phyloP scores from a whole-genome alignment of 1,284 basidiomycete genomes.

The Malassezia pachydermatis region DNA sequence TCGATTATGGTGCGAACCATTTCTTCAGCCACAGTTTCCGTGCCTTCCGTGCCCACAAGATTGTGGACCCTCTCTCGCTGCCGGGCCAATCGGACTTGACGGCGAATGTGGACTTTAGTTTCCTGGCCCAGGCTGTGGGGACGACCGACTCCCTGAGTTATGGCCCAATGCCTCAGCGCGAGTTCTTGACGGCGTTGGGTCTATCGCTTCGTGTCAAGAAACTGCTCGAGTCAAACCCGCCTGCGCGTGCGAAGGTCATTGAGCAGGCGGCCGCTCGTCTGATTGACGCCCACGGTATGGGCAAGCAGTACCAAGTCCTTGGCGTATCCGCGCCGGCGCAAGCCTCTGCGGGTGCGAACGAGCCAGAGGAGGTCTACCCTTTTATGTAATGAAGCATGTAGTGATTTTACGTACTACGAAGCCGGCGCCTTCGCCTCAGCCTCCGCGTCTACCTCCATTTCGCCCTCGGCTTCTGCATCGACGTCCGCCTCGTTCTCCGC shows the following conservation, averaged over 20 bases:
- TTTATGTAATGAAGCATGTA: conserved; percentile 5
- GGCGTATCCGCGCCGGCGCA: conserved; percentile 4
- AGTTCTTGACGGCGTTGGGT: conserved; percentile 58
- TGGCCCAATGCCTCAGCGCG: conserved; percentile 61
- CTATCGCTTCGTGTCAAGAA: conserved; percentile 55
- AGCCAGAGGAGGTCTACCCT: conserved; percentile 14
- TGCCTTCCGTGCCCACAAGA: conserved; percentile 79
- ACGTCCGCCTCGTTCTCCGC: not conserved
- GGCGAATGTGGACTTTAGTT: conserved; percentile 87
- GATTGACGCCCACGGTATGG: conserved; percentile 55
- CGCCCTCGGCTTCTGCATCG: not conserved
- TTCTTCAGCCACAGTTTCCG: conserved; percentile 68
- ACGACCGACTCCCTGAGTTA: conserved; percentile 50
- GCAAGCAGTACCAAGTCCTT: conserved; percentile 55
- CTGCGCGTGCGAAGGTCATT: conserved; percentile 48
- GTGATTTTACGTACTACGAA: no score
- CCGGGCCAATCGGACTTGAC: conserved; percentile 87
- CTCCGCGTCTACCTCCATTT: not conserved
- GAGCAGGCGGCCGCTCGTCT: conserved; percentile 52
- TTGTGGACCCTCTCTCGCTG: conserved; percentile 71
- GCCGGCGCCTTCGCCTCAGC: not conserved
- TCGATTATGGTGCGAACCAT: conserved; percentile 78
- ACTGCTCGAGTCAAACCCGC: conserved; percentile 12
- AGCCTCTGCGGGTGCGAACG: not conserved
- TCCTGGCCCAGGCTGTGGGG: conserved; percentile 65